Evolutionary conservation across 768 basidiomycete species (phyloP).

Genomic region (Termitomyces sp.): DNA sequence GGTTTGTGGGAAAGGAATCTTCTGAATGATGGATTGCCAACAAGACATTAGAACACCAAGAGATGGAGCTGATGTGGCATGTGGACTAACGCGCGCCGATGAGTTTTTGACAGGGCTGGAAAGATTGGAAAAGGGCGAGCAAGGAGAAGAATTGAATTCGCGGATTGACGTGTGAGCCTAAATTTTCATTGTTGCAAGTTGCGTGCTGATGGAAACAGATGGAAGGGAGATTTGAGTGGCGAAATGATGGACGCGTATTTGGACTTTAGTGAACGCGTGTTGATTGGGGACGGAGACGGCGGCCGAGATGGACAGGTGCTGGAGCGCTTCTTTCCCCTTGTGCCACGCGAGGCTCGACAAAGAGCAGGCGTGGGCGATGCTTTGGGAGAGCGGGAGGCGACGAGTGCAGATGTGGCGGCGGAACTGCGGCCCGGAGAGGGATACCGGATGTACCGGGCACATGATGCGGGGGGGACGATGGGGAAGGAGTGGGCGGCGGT

Average conservation of each 20-base stretch:
- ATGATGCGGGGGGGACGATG: conserved; percentile 60
- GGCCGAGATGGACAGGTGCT: conserved; percentile 20
- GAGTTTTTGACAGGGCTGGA: conserved; percentile 43
- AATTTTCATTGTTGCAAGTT: neutral
- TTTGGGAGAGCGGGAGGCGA: conserved; percentile 9
- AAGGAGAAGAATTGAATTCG: conserved; percentile 34
- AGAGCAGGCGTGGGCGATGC: neutral
- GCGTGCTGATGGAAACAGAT: conserved; percentile 30
- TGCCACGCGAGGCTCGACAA: conserved; percentile 3
- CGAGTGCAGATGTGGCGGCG: neutral
- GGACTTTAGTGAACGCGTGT: conserved; percentile 53
- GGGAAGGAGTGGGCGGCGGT: conserved; percentile 46
- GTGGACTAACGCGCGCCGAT: conserved; percentile 45
- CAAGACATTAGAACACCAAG: conserved; percentile 34
- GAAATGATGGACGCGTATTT: conserved; percentile 59
- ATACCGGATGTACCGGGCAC: conserved; percentile 60
- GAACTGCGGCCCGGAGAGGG: conserved; percentile 47
- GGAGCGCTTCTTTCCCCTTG: conserved; percentile 37
- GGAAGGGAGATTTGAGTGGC: conserved; percentile 46
- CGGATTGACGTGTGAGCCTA: conserved; percentile 39
- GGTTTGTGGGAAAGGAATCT: conserved; percentile 17
- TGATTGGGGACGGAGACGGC: conserved; percentile 31
- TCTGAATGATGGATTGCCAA: conserved; percentile 27
- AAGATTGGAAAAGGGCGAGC: conserved; percentile 25
- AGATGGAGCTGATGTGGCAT: conserved; percentile 49